Conservation (phyloP, 805 yeast species). For the Brettanomyces sp. region DNA sequence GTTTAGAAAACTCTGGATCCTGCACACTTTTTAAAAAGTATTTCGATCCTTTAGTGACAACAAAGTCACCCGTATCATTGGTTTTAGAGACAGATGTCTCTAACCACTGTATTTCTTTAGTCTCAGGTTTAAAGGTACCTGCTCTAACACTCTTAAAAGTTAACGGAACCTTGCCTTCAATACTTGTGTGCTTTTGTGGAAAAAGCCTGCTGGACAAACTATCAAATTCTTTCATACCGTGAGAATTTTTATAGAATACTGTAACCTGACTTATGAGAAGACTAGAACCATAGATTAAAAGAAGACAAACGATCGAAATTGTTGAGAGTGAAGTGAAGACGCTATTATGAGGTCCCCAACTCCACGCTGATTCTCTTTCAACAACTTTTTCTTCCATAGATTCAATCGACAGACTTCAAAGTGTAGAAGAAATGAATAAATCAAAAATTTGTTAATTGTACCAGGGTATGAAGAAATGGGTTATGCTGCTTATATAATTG, state of each 20-base stretch:
- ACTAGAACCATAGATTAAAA: conserved; percentile 8
- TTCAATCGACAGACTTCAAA: too few relatives aligned
- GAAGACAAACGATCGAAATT: conserved; percentile 2
- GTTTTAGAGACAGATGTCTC: conserved; percentile 34
- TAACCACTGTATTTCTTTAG: conserved; percentile 64
- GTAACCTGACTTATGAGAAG: conserved; percentile 7
- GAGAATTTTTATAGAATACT: conserved; percentile 1
- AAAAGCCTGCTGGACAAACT: background rate
- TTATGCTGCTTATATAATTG: too few relatives aligned
- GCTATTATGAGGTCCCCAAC: too few relatives aligned
- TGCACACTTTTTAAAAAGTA: conserved; percentile 48
- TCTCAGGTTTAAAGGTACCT: conserved; percentile 45
- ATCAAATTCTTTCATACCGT: background rate
- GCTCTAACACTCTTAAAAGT: conserved; percentile 40
- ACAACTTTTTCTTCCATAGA: too few relatives aligned
- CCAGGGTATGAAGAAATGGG: too few relatives aligned
- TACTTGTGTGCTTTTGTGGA: background rate
- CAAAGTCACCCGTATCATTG: conserved; percentile 60
- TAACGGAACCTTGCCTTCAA: conserved; percentile 18
- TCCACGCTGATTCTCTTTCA: too few relatives aligned
- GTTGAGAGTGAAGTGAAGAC: background rate
- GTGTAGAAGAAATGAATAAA: too few relatives aligned
- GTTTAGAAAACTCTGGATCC: conserved; percentile 33
- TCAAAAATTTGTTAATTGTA: too few relatives aligned
- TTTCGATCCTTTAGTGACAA: conserved; percentile 36